These are phyloP conservation scores for Haematococcus lacustris DNA, from an alignment of 139 green algal genomes.

Conservation along the genomic window DNA sequence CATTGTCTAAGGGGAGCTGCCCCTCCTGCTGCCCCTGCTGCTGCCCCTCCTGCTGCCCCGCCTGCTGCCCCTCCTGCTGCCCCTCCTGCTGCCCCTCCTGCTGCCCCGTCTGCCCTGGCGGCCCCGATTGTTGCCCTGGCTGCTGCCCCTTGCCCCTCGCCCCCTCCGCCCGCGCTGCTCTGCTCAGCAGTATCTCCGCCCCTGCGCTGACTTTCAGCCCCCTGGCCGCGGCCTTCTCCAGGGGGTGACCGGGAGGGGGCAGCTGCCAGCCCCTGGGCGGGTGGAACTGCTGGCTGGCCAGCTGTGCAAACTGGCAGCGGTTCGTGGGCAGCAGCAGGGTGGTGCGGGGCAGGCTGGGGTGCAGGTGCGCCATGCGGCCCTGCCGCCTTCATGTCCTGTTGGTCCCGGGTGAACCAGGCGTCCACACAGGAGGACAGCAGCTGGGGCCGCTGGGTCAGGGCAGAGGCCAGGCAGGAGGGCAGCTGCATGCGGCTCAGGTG, in stretches of 20 bases:
- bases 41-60: too few species aligned
- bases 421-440: constrained; percentile 52
- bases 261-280: constrained; percentile 32
- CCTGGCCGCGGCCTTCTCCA: constrained; percentile 31
- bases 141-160: too few species aligned
- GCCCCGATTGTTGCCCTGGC: too few species aligned
- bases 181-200: constrained; percentile 57
- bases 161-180: too few species aligned
- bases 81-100: too few species aligned
- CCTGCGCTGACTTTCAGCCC: constrained; percentile 66
- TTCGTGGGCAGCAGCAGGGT: constrained; percentile 13
- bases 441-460: constrained; percentile 52
- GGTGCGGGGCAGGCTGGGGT: constrained; percentile 15
- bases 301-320: constrained; percentile 46
- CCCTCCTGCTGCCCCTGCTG: too few species aligned
- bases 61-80: too few species aligned
- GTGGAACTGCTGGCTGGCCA: constrained; percentile 54
- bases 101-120: too few species aligned
- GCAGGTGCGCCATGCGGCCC: constrained; percentile 37
- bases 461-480: constrained; percentile 35
- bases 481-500: constrained; percentile 39
- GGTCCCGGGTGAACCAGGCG: constrained; percentile 56
- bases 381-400: constrained; percentile 43
- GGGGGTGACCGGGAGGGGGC: constrained; percentile 21
- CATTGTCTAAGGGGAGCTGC: too few species aligned